A percentile compares a stretch with the other conserved stretches of the same genome.
Conservation (phyloP, 2,329 filamentous ascomycete species). For the Botrytis cinerea region DNA sequence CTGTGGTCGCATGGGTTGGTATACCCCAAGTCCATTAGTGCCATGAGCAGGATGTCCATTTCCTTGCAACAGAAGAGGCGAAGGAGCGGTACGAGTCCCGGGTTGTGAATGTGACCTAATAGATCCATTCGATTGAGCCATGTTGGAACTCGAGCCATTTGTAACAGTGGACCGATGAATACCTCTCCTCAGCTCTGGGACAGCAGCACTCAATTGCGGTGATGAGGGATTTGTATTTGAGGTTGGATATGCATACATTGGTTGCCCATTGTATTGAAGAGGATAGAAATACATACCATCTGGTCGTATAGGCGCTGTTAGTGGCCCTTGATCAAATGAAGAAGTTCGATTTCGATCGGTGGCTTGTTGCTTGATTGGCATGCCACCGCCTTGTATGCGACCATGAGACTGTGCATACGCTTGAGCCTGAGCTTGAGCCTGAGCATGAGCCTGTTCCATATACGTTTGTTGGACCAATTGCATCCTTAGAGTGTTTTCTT, state of each 20-base stretch:
- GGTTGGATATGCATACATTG: slow-evolving; percentile 52
- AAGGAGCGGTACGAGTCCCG: slow-evolving; percentile 48
- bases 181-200: slow-evolving; percentile 58
- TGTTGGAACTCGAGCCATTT: slow-evolving; percentile 49
- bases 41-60: slow-evolving; percentile 42
- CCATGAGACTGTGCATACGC: slow-evolving; percentile 47
- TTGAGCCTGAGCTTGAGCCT: slow-evolving; percentile 44
- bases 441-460: slow-evolving; percentile 45
- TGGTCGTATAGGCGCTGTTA: slow-evolving; percentile 58
- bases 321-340: slow-evolving; percentile 62
- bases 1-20: slow-evolving; percentile 35
- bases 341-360: slow-evolving; percentile 58
- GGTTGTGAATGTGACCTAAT: slow-evolving; percentile 68
- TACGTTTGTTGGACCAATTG: slow-evolving; percentile 52
- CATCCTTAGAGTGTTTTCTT: slow-evolving; percentile 50
- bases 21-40: slow-evolving; percentile 39
- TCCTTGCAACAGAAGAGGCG: slow-evolving; percentile 43
- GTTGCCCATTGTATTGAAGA: slow-evolving; percentile 45
- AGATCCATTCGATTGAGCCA: slow-evolving; percentile 53
- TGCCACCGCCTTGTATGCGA: slow-evolving; percentile 41
- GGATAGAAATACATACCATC: slow-evolving; percentile 56
- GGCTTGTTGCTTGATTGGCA: slow-evolving; percentile 43
- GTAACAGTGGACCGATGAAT: slow-evolving; percentile 56
- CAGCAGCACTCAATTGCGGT: slow-evolving; percentile 49
- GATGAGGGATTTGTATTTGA: slow-evolving; percentile 60